Percentiles rank a stretch among this genome's conserved stretches.
Evolutionary conservation across 2,329 filamentous ascomycete genomes (phyloP).

Genomic region (Fusarium odoratissimum): DNA sequence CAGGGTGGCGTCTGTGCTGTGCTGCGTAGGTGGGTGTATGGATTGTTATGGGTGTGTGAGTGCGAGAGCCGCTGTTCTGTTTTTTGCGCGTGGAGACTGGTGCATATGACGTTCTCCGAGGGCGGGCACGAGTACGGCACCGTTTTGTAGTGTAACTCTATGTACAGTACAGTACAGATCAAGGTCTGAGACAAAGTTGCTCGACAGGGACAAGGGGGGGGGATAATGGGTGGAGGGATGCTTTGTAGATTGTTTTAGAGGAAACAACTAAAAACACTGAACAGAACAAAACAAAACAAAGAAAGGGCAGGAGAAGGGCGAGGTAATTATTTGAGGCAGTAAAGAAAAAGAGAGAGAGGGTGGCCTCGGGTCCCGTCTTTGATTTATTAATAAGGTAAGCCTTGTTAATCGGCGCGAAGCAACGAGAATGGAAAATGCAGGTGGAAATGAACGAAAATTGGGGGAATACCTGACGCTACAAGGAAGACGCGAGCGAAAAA

Average conservation of each 20-base stretch:
- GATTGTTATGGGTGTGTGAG: conserved; percentile 8
- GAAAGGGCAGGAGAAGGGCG: conserved; percentile 11
- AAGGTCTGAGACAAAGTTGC: conserved; percentile 30
- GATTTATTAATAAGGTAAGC: conserved; percentile 39
- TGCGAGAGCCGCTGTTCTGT: conserved; percentile 30
- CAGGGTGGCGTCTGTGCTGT: conserved; percentile 37
- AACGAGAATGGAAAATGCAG: conserved; percentile 21
- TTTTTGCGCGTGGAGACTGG: conserved; percentile 30
- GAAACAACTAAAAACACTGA: conserved; percentile 1
- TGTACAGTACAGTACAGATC: conserved; percentile 20
- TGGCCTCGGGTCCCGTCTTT: conserved; percentile 13
- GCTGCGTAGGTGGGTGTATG: conserved; percentile 35
- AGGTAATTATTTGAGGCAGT: conserved; percentile 7
- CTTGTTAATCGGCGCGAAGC: conserved; percentile 28
- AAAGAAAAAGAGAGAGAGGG: not conserved
- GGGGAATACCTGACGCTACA: conserved; percentile 17
- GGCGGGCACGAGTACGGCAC: conserved; percentile 24
- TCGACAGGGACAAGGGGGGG: conserved; percentile 30
- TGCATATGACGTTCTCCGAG: conserved; percentile 46
- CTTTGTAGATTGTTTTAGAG: conserved; percentile 11
- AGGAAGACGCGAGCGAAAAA: conserved; percentile 1
- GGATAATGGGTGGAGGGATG: conserved; percentile 3
- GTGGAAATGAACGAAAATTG: conserved; percentile 13
- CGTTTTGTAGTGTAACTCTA: conserved; percentile 1
- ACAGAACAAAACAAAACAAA: conserved; percentile 20